Evolutionary conservation across 805 yeast species (phyloP).

Genomic region (Candida verbasci): DNA sequence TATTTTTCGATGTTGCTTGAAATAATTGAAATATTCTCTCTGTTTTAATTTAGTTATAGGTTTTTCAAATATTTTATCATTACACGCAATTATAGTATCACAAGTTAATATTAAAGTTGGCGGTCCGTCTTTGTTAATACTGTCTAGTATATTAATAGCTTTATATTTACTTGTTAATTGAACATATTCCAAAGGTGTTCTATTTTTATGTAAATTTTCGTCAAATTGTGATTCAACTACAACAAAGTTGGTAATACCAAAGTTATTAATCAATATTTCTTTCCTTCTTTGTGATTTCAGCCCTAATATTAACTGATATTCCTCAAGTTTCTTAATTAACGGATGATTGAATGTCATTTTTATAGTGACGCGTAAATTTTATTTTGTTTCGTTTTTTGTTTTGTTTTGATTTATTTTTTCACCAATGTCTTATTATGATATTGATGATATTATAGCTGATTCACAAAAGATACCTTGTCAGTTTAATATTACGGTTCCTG

Average conservation of each 20-base stretch:
- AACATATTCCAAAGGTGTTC: slow-evolving; percentile 56
- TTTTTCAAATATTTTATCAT: slow-evolving; percentile 69
- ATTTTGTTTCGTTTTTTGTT: too few species aligned
- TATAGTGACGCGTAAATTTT: not conserved
- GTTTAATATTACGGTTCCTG: slow-evolving; percentile 75
- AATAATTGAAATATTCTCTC: slow-evolving; percentile 23
- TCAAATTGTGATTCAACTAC: slow-evolving; percentile 65
- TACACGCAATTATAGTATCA: slow-evolving; percentile 69
- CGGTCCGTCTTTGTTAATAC: slow-evolving; percentile 21
- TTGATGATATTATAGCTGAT: slow-evolving; percentile 73
- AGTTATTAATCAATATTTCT: slow-evolving; percentile 57
- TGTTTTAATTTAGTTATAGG: slow-evolving; percentile 44
- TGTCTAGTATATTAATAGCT: slow-evolving; percentile 54
- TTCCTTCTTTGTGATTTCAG: slow-evolving; percentile 80
- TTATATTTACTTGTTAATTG: slow-evolving; percentile 65
- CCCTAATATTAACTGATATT: slow-evolving; percentile 54
- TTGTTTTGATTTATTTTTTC: not conserved
- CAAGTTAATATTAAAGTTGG: slow-evolving; percentile 45
- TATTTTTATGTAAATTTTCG: slow-evolving; percentile 65
- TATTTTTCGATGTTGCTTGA: slow-evolving; percentile 16
- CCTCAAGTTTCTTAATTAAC: not conserved
- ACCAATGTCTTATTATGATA: slow-evolving; percentile 51
- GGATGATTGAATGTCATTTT: slow-evolving; percentile 3
- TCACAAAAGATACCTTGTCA: slow-evolving; percentile 72
- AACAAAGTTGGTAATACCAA: slow-evolving; percentile 45